Conservation (phyloP, 441 rosid species). For the Melastoma candidum region DNA sequence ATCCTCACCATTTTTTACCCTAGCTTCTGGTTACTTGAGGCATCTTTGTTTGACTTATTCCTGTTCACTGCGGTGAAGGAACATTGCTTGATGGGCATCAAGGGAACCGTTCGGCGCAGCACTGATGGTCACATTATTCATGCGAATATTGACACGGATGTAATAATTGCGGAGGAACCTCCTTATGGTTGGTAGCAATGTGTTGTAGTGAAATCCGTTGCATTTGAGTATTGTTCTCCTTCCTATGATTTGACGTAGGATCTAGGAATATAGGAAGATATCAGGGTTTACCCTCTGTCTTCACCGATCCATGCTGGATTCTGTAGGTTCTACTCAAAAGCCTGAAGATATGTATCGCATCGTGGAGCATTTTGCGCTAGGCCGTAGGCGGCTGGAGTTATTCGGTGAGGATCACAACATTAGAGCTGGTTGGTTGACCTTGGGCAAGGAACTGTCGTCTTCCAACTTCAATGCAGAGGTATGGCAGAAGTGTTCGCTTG, state of each 20-base stretch:
- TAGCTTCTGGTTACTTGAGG: conserved; percentile 8
- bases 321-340: conserved; percentile 88
- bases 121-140: conserved; percentile 98
- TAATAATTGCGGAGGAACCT: conserved; percentile 97
- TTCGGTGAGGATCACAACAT: conserved; percentile 98
- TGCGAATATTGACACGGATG: conserved; percentile 97
- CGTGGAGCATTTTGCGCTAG: conserved; percentile 96
- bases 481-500: conserved; percentile 2
- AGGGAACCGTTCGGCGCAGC: conserved; percentile 98
- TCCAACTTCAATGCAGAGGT: conserved; percentile 88
- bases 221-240: too few relatives aligned
- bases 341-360: conserved; percentile 99
- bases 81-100: conserved; percentile 99
- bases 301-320: too few relatives aligned
- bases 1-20: conserved; percentile 10
- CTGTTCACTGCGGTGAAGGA: conserved; percentile 33
- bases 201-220: too few relatives aligned
- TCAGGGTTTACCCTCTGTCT: too few relatives aligned
- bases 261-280: too few relatives aligned
- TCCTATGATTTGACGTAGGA: too few relatives aligned
- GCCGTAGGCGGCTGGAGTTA: conserved; percentile 94
- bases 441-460: conserved; percentile 83
- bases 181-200: conserved; percentile 63
- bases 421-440: conserved; percentile 92
- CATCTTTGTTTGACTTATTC: background rate